Percentiles rank a stretch among this genome's conserved stretches.
phyloP scores from a whole-genome alignment of 2,329 filamentous ascomycete species.

The Ascochyta clinopodiicola region DNA sequence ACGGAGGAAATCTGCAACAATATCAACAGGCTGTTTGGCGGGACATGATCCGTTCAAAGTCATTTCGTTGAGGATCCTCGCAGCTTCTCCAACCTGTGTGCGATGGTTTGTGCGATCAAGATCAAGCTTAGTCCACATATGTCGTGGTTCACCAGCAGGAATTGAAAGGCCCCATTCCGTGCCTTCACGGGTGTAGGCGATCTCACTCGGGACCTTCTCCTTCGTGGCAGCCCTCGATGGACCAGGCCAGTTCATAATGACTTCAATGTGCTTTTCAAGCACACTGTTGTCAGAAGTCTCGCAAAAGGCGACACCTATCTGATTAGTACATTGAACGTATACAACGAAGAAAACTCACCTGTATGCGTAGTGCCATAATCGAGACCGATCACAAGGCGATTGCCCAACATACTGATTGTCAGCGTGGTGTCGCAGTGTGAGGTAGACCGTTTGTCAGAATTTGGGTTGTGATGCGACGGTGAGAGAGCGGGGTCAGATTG shows the following conservation, averaged over 20 bases:
- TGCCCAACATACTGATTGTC: background rate
- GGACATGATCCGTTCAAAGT: too few relatives aligned
- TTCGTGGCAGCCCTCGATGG: constrained; percentile 34
- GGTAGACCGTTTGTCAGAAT: too few relatives aligned
- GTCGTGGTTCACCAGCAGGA: constrained; percentile 24
- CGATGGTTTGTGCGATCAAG: constrained; percentile 20
- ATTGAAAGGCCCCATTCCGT: constrained; percentile 27
- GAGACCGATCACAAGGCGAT: constrained; percentile 21
- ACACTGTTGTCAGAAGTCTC: constrained; percentile 26
- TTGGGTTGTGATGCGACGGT: too few relatives aligned
- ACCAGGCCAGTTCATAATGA: constrained; percentile 36
- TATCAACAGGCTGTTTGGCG: constrained; percentile 30
- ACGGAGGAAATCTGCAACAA: constrained; percentile 39
- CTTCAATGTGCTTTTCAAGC: constrained; percentile 22
- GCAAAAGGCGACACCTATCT: constrained; percentile 39
- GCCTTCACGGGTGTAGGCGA: constrained; percentile 24
- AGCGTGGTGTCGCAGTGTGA: background rate
- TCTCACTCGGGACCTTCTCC: constrained; percentile 39
- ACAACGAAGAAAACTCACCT: constrained; percentile 8
- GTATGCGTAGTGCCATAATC: constrained; percentile 35
- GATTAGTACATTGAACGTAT: background rate
- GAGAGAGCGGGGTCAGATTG: too few relatives aligned
- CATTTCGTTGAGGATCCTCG: constrained; percentile 12
- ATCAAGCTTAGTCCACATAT: constrained; percentile 45
- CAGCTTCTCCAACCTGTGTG: constrained; percentile 20